Evolutionary conservation across 352 stramenopile genomes (phyloP).

Genomic region (Pythium phragmitis): DNA sequence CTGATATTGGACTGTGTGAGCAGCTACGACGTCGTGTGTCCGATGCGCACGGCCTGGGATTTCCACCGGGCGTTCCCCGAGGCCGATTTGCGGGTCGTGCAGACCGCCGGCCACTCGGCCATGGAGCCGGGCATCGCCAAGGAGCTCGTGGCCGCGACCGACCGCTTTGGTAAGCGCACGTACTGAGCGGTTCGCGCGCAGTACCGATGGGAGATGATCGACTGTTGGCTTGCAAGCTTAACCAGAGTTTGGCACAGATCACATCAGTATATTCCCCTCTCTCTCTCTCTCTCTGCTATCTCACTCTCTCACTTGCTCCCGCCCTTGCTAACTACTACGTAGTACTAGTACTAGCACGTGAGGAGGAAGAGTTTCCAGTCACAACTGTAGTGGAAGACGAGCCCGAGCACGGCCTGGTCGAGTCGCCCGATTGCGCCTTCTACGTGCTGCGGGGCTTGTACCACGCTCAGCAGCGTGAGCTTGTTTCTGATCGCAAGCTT

Average conservation of each 20-base stretch:
- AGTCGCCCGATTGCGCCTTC: neutral
- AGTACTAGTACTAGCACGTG: too few relatives aligned
- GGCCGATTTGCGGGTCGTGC: slow-evolving; percentile 43
- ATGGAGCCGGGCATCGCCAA: slow-evolving; percentile 45
- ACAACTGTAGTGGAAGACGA: neutral
- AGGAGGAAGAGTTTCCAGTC: too few relatives aligned
- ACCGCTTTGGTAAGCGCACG: slow-evolving; percentile 31
- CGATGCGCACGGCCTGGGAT: slow-evolving; percentile 60
- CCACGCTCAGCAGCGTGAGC: too few relatives aligned
- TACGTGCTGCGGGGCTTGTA: neutral
- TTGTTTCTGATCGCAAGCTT: too few relatives aligned
- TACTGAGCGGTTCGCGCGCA: slow-evolving; percentile 7
- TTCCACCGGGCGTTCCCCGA: slow-evolving; percentile 60
- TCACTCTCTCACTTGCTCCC: too few relatives aligned
- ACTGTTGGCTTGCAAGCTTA: neutral
- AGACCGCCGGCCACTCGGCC: slow-evolving; percentile 51
- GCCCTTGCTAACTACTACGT: too few relatives aligned
- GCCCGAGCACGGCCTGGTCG: neutral
- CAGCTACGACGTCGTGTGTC: slow-evolving; percentile 71
- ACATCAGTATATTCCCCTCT: neutral
- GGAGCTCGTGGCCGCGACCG: slow-evolving; percentile 40
- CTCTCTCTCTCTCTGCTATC: too few relatives aligned
- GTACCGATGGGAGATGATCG: neutral
- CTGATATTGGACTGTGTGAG: neutral
- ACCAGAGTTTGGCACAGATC: too few relatives aligned